Evolutionary conservation across 768 basidiomycete genomes (phyloP).

Genomic region (Lactifluus pinguis): DNA sequence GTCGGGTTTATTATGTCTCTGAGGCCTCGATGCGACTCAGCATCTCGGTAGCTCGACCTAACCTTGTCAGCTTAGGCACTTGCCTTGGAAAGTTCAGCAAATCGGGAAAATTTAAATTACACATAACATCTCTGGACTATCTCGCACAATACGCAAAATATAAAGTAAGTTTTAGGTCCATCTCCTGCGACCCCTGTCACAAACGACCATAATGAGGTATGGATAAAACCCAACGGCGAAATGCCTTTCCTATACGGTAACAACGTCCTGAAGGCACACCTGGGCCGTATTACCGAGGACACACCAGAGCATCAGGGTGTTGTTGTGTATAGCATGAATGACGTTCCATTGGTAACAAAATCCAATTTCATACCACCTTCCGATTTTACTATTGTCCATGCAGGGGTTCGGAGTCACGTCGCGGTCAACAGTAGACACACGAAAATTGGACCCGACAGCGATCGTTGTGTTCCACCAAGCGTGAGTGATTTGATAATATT

Average conservation of each 20-base stretch:
- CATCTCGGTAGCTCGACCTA: conserved; percentile 86
- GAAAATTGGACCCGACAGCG: conserved; percentile 94
- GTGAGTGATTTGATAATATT: conserved; percentile 35
- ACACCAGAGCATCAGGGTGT: conserved; percentile 99
- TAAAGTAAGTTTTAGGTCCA: conserved; percentile 51
- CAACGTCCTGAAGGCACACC: conserved; percentile 94
- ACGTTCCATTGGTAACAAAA: conserved; percentile 68
- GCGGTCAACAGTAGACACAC: conserved; percentile 87
- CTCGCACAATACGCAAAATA: conserved; percentile 95
- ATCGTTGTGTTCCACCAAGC: conserved; percentile 99
- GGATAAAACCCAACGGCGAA: conserved; percentile 99
- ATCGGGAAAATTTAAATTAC: conserved; percentile 94
- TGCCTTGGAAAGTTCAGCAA: conserved; percentile 98
- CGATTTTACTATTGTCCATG: background rate
- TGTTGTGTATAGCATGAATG: conserved; percentile 92
- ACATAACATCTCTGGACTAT: conserved; percentile 88
- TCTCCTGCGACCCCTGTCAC: background rate
- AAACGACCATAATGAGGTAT: conserved; percentile 48
- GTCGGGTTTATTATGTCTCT: conserved; percentile 94
- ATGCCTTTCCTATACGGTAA: conserved; percentile 99
- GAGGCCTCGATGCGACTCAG: conserved; percentile 89
- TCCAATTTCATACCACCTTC: background rate
- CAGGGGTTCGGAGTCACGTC: conserved; percentile 98
- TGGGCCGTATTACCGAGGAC: conserved; percentile 98
- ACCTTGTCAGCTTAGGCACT: conserved; percentile 87